A percentile compares a stretch with the other conserved stretches of the same genome.
These are phyloP conservation scores for Tolypocladium sp. DNA, from an alignment of 2,329 filamentous ascomycete genomes.

Conservation along the genomic window DNA sequence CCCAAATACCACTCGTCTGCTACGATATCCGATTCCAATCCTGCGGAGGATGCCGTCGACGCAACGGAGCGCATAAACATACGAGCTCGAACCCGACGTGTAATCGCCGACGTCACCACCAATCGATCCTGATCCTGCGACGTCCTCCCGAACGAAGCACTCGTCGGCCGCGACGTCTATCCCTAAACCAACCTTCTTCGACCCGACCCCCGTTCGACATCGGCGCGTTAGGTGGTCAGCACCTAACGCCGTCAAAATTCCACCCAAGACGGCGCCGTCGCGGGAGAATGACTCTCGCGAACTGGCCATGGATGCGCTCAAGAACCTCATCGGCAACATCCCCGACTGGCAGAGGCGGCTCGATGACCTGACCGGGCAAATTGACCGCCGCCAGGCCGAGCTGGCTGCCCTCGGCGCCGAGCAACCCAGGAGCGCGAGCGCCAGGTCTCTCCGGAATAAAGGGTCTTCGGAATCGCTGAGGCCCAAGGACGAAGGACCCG, in stretches of 20 bases:
- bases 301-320: conserved; percentile 47
- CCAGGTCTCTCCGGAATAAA: conserved; percentile 37
- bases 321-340: conserved; percentile 43
- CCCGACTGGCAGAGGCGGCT: conserved; percentile 52
- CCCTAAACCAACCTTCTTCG: neutral
- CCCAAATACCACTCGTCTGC: neutral
- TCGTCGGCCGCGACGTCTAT: neutral
- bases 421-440: conserved; percentile 16
- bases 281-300: conserved; percentile 18
- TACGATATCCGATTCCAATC: neutral
- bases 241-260: conserved; percentile 18
- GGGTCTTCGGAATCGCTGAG: conserved; percentile 46
- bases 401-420: conserved; percentile 37
- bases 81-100: neutral
- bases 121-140: neutral
- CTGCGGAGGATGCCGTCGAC: neutral
- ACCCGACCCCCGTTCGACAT: neutral
- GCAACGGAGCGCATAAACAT: neutral
- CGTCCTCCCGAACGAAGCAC: neutral
- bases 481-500: conserved; percentile 33
- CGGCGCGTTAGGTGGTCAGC: conserved; percentile 19
- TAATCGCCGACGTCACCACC: neutral
- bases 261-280: conserved; percentile 17
- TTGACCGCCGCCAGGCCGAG: conserved; percentile 52
- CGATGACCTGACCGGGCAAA: conserved; percentile 51